These are phyloP conservation scores for Trypanosoma congolense DNA, from an alignment of 208 protist genomes.

Conservation along the genomic window DNA sequence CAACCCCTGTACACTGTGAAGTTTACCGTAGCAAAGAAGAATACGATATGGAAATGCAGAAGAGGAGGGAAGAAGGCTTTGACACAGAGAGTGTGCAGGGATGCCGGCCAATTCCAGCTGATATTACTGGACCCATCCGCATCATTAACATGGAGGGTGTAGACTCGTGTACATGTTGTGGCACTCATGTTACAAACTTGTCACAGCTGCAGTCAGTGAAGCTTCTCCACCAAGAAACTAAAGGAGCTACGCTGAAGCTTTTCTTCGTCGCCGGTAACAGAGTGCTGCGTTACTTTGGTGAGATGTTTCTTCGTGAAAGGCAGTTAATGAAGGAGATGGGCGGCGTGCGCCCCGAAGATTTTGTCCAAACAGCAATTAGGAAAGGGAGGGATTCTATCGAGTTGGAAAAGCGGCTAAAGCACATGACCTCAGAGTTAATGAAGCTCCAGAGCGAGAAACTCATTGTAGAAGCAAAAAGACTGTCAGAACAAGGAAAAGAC, in stretches of 20 bases:
- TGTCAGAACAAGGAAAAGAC: background rate
- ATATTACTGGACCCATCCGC: constrained; percentile 71
- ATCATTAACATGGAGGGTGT: constrained; percentile 61
- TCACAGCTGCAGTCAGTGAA: constrained; percentile 68
- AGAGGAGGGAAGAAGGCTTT: constrained; percentile 5
- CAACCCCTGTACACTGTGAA: constrained; percentile 39
- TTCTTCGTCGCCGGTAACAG: constrained; percentile 79
- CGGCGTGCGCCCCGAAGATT: constrained; percentile 52
- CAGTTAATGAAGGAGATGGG: constrained; percentile 59
- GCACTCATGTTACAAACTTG: constrained; percentile 75
- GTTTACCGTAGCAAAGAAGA: constrained; percentile 43
- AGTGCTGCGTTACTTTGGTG: constrained; percentile 33
- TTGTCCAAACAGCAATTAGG: constrained; percentile 35
- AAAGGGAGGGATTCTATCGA: constrained; percentile 44
- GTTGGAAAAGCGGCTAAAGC: constrained; percentile 50
- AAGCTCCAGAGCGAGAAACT: constrained; percentile 34
- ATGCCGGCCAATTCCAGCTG: constrained; percentile 64
- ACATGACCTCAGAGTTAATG: constrained; percentile 54
- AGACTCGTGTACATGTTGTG: constrained; percentile 82
- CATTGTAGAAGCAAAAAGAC: constrained; percentile 10
- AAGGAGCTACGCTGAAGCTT: constrained; percentile 68
- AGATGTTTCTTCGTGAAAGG: constrained; percentile 65
- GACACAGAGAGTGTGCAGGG: constrained; percentile 4
- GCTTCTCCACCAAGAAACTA: constrained; percentile 76
- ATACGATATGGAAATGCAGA: constrained; percentile 24